A percentile compares a stretch with the other conserved stretches of the same genome.
phyloP scores from a whole-genome alignment of 805 yeast genomes.

The Kazachstania viticola region DNA sequence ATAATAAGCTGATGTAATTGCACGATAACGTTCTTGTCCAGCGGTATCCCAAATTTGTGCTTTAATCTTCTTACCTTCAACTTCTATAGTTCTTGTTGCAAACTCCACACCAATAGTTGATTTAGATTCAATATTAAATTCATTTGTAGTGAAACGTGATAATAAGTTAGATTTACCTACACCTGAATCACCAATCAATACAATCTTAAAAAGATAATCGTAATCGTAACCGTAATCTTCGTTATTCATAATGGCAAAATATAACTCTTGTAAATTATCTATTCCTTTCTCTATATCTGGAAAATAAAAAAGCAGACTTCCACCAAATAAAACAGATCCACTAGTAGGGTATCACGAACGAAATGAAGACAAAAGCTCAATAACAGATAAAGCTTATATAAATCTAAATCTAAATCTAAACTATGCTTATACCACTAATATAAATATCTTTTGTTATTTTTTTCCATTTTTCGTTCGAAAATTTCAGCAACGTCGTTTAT shows the following conservation, averaged over 20 bases:
- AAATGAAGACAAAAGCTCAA: too few species aligned
- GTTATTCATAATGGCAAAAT: constrained; percentile 24
- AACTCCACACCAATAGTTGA: constrained; percentile 97
- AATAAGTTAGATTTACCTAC: constrained; percentile 93
- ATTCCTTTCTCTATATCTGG: too few species aligned
- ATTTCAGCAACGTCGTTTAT: neutral
- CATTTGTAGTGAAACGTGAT: constrained; percentile 90
- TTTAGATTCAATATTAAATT: constrained; percentile 86
- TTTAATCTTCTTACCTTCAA: constrained; percentile 73
- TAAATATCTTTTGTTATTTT: too few species aligned
- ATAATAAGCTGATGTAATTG: constrained; percentile 93
- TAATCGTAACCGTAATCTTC: constrained; percentile 73
- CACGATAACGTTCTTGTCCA: constrained; percentile 97
- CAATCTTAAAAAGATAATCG: constrained; percentile 88
- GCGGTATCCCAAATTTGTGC: constrained; percentile 99
- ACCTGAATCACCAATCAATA: constrained; percentile 92
- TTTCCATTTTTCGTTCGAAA: too few species aligned
- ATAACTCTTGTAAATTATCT: too few species aligned
- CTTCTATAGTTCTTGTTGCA: constrained; percentile 88
- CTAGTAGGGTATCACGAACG: too few species aligned
- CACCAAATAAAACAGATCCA: too few species aligned
- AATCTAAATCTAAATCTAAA: too few species aligned
- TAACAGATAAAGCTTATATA: too few species aligned
- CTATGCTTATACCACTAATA: too few species aligned
- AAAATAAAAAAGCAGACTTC: too few species aligned